phyloP scores from a whole-genome alignment of 306 rosid genomes.

The Castanea mollissima region DNA sequence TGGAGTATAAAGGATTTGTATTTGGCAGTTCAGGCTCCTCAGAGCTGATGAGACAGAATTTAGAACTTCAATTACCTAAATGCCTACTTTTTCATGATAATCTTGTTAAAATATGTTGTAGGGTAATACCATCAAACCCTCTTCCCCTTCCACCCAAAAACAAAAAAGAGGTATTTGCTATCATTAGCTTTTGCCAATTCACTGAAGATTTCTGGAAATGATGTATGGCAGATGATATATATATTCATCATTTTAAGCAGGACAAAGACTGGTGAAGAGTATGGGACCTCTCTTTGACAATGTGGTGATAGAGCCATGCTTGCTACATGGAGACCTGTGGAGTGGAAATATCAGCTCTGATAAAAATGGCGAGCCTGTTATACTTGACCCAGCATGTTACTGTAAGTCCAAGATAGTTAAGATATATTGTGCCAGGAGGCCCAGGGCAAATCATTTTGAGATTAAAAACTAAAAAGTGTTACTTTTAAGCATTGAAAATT shows the following conservation, averaged over 20 bases:
- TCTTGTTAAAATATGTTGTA: no score
- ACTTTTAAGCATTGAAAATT: background rate
- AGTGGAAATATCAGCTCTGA: constrained; percentile 89
- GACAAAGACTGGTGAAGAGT: constrained; percentile 72
- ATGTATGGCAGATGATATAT: background rate
- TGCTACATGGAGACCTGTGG: constrained; percentile 96
- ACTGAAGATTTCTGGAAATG: background rate
- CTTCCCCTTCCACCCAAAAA: background rate
- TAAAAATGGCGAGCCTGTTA: constrained; percentile 83
- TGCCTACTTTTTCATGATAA: no score
- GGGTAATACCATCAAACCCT: no score
- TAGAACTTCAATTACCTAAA: no score
- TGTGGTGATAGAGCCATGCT: constrained; percentile 73
- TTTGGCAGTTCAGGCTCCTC: no score
- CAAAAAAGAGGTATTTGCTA: background rate
- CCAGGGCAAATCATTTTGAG: background rate
- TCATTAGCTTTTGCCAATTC: background rate
- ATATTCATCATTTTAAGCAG: constrained; percentile 35
- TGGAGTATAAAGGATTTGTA: no score
- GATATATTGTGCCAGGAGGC: background rate
- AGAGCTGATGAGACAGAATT: no score
- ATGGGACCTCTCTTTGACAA: constrained; percentile 65
- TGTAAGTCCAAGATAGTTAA: constrained; percentile 57
- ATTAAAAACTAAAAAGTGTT: background rate
- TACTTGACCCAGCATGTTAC: constrained; percentile 93